A percentile compares a stretch with the other conserved stretches of the same genome.
Conservation (phyloP, 495 filamentous ascomycete species). For the Tuber melanosporum region DNA sequence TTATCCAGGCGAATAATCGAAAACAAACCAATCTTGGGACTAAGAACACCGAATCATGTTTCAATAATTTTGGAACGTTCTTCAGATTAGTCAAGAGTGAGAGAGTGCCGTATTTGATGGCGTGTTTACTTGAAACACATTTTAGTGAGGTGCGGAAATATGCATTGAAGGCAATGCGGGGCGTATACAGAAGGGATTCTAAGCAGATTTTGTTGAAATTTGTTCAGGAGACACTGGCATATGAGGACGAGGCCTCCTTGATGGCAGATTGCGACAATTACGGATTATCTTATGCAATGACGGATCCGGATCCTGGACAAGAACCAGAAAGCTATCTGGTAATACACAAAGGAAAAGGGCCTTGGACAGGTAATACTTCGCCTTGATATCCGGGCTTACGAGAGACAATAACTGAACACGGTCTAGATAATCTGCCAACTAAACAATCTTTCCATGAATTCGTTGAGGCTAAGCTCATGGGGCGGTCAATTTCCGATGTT, state of each 20-base stretch:
- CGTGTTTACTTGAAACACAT: slow-evolving; percentile 84
- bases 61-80: slow-evolving; percentile 60
- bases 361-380: neutral
- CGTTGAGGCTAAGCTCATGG: slow-evolving; percentile 28
- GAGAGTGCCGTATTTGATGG: slow-evolving; percentile 79
- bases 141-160: slow-evolving; percentile 74
- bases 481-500: slow-evolving; percentile 31
- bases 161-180: slow-evolving; percentile 63
- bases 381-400: neutral
- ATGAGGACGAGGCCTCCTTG: slow-evolving; percentile 25
- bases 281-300: slow-evolving; percentile 13
- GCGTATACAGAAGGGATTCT: slow-evolving; percentile 54
- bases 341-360: neutral
- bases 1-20: slow-evolving; percentile 41
- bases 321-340: slow-evolving; percentile 2
- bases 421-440: neutral
- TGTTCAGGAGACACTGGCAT: slow-evolving; percentile 32
- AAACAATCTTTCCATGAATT: slow-evolving; percentile 31
- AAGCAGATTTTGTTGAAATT: slow-evolving; percentile 49
- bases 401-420: neutral
- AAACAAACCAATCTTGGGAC: slow-evolving; percentile 25
- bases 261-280: slow-evolving; percentile 33
- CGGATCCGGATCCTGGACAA: neutral
- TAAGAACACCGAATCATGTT: slow-evolving; percentile 44
- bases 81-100: slow-evolving; percentile 66